Conservation (phyloP, 1,284 basidiomycete genomes). For the Apiotrichum laibachii region DNA sequence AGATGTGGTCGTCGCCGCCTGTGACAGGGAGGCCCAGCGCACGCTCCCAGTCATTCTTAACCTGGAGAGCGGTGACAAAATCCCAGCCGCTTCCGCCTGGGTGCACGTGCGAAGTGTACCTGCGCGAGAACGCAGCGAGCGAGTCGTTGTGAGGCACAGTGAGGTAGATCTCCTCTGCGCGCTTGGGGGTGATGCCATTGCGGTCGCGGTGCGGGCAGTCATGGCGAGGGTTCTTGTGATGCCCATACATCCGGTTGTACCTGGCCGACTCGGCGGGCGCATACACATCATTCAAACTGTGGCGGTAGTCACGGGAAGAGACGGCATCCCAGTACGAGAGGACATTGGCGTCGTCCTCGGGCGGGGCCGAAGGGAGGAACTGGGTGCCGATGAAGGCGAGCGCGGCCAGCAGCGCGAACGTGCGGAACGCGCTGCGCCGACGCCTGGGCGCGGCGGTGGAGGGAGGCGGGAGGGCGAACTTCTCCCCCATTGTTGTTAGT, state of each 20-base stretch:
- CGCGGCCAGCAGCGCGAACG: neutral
- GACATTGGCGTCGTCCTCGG: neutral
- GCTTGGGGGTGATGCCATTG: slow-evolving; percentile 29
- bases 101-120: slow-evolving; percentile 47
- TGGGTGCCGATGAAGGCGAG: neutral
- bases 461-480: neutral
- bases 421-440: neutral
- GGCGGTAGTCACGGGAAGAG: neutral
- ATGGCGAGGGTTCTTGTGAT: neutral
- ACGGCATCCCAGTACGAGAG: slow-evolving; percentile 4
- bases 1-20: slow-evolving; percentile 44
- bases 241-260: neutral
- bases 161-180: slow-evolving; percentile 48
- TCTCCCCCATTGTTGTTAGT: neutral
- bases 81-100: slow-evolving; percentile 50
- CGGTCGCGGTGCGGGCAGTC: neutral
- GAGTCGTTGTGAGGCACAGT: slow-evolving; percentile 43
- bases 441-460: neutral
- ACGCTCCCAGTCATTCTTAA: slow-evolving; percentile 50
- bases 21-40: slow-evolving; percentile 44
- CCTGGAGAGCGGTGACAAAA: slow-evolving; percentile 42
- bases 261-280: neutral
- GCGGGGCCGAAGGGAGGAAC: neutral
- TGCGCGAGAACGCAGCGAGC: slow-evolving; percentile 32
- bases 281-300: neutral